Conservation (phyloP, 805 yeast genomes). For the Vanderwaltozyma tropicalis region DNA sequence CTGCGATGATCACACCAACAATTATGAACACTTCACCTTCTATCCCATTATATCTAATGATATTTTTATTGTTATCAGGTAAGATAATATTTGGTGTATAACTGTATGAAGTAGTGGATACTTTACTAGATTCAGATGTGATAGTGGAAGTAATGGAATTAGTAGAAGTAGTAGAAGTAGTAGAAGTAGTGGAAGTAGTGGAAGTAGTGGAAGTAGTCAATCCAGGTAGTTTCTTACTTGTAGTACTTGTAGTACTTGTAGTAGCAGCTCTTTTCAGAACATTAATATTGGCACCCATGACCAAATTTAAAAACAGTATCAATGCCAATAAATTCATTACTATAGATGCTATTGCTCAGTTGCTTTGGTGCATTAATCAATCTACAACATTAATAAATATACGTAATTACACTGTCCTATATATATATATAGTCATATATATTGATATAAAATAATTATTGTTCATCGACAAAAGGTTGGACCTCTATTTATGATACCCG, state of each 20-base stretch:
- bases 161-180: not conserved
- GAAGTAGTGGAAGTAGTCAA: not conserved
- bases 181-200: not conserved
- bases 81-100: conserved; percentile 10
- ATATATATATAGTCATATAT: no score
- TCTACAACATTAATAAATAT: no score
- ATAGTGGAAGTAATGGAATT: not conserved
- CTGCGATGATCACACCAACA: conserved; percentile 58
- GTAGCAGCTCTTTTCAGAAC: no score
- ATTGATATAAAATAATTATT: no score
- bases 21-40: conserved; percentile 72
- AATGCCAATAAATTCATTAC: no score
- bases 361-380: no score
- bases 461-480: not conserved
- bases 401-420: no score
- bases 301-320: no score
- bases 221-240: not conserved
- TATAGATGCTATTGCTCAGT: no score
- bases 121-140: not conserved
- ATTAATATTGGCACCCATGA: no score
- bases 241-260: not conserved
- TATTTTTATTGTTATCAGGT: conserved; percentile 41
- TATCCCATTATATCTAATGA: conserved; percentile 38
- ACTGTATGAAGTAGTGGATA: not conserved
- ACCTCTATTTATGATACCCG: no score